phyloP scores from a whole-genome alignment of 208 protist species.

The Wallacemonas rigidus region DNA sequence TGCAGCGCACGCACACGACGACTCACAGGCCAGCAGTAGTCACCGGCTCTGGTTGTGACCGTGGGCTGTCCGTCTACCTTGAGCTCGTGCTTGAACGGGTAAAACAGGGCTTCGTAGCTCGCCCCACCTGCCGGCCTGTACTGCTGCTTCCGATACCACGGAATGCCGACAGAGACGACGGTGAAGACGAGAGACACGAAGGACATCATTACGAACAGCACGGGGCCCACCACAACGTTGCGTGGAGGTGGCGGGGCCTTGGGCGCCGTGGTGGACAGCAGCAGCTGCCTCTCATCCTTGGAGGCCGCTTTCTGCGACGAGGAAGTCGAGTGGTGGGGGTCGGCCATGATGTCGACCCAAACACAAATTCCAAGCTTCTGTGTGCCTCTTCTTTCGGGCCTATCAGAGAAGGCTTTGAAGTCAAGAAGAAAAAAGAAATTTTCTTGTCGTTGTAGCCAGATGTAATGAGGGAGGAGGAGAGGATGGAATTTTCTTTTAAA shows the following conservation, averaged over 20 bases:
- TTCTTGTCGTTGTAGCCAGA: not conserved
- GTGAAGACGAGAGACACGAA: slow-evolving; percentile 49
- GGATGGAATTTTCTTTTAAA: too few relatives aligned
- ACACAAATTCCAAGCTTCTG: too few relatives aligned
- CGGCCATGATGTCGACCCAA: slow-evolving; percentile 15
- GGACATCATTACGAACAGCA: slow-evolving; percentile 35
- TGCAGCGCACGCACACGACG: slow-evolving; percentile 49
- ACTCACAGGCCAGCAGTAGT: slow-evolving; percentile 41
- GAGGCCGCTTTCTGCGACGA: slow-evolving; percentile 21
- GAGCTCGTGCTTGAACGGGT: slow-evolving; percentile 49
- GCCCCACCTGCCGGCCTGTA: slow-evolving; percentile 36
- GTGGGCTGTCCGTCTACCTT: slow-evolving; percentile 30
- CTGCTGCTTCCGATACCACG: slow-evolving; percentile 73
- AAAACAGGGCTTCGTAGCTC: slow-evolving; percentile 40
- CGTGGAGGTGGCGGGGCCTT: slow-evolving; percentile 51
- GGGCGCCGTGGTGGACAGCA: slow-evolving; percentile 15
- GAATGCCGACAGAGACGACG: slow-evolving; percentile 51
- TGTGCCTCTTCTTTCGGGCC: slow-evolving; percentile 2
- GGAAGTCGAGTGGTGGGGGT: slow-evolving; percentile 20
- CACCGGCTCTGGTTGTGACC: slow-evolving; percentile 27
- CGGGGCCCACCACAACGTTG: slow-evolving; percentile 49
- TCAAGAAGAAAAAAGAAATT: not conserved
- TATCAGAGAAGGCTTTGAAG: too few relatives aligned
- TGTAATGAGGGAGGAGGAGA: not conserved
- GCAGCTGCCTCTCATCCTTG: slow-evolving; percentile 13